Conservation (phyloP, 2,329 filamentous ascomycete genomes). For the Colletotrichum somersetense region DNA sequence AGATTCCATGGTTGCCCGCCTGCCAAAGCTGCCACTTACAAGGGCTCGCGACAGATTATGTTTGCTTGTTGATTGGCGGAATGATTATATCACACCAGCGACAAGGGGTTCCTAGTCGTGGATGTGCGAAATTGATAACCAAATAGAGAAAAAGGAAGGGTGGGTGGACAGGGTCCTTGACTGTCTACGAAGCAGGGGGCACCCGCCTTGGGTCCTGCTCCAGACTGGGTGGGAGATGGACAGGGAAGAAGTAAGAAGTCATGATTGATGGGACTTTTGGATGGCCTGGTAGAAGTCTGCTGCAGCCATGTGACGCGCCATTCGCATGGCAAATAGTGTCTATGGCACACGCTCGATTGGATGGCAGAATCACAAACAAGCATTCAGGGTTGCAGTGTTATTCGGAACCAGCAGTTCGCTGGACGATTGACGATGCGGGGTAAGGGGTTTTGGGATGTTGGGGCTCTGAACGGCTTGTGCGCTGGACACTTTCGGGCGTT, state of each 20-base stretch:
- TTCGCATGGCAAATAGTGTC: neutral
- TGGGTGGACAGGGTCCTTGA: slow-evolving; percentile 18
- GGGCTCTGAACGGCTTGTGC: neutral
- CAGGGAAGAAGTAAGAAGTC: slow-evolving; percentile 20
- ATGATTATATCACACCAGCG: slow-evolving; percentile 31
- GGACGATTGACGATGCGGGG: slow-evolving; percentile 7
- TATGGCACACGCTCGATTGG: neutral
- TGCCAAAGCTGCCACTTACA: slow-evolving; percentile 24
- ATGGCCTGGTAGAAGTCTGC: slow-evolving; percentile 27
- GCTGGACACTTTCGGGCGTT: neutral
- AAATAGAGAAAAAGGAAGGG: slow-evolving; percentile 17
- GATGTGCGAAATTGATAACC: slow-evolving; percentile 31
- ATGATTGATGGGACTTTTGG: slow-evolving; percentile 39
- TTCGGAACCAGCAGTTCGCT: neutral
- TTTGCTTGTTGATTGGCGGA: slow-evolving; percentile 37
- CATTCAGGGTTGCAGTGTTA: slow-evolving; percentile 25
- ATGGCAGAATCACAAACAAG: slow-evolving; percentile 9
- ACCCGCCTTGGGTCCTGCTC: slow-evolving; percentile 20
- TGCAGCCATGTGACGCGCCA: slow-evolving; percentile 11
- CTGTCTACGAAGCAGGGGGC: slow-evolving; percentile 2
- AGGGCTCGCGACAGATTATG: slow-evolving; percentile 16
- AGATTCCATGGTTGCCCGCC: slow-evolving; percentile 19
- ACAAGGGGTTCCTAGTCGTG: slow-evolving; percentile 22
- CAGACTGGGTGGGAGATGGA: slow-evolving; percentile 11
- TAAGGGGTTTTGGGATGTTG: neutral